Evolutionary conservation across 1,139 yeast species (phyloP).

Genomic region (Candida sp.): DNA sequence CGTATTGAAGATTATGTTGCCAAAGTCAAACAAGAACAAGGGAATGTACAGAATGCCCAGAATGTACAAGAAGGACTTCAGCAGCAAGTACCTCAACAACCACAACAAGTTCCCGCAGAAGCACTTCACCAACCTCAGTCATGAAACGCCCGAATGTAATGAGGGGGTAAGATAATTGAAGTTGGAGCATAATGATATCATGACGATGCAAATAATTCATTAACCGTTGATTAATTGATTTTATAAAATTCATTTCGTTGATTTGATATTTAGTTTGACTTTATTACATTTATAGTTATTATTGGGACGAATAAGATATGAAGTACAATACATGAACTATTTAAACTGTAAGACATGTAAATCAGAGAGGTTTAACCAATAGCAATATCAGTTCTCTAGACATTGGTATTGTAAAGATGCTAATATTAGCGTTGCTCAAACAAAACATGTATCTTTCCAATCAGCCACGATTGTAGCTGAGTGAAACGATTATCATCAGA

Average conservation of each 20-base stretch:
- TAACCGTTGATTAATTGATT: neutral
- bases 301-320: neutral
- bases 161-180: no score
- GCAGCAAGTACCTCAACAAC: neutral
- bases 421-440: no score
- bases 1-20: constrained; percentile 62
- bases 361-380: no score
- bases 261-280: neutral
- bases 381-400: no score
- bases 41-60: constrained; percentile 4
- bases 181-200: neutral
- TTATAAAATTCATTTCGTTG: neutral
- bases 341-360: no score
- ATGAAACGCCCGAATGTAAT: neutral
- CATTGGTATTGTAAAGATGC: no score
- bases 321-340: neutral
- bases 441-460: no score
- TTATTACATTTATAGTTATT: neutral
- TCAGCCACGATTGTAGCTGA: no score
- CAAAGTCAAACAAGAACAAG: constrained; percentile 16
- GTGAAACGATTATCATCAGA: no score
- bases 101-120: neutral
- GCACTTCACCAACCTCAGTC: neutral
- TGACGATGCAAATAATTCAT: neutral
- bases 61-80: neutral